phyloP scores from a whole-genome alignment of 1,139 yeast genomes.

The Wickerhamiella infanticola region DNA sequence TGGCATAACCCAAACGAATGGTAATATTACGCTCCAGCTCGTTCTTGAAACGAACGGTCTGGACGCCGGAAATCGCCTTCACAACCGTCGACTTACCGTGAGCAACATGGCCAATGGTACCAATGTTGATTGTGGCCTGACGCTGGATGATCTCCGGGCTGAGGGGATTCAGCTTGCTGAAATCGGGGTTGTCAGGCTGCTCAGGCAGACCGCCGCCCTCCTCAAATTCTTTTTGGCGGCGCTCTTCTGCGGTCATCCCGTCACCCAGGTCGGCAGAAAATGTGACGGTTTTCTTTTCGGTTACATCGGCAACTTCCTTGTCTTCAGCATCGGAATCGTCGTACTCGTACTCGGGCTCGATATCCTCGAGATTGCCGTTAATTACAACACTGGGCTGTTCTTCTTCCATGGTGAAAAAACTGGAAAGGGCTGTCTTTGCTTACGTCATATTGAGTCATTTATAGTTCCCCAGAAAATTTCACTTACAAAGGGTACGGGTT shows the following conservation, averaged over 20 bases:
- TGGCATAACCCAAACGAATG: conserved; percentile 95
- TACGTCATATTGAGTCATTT: not conserved
- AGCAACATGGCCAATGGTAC: conserved; percentile 98
- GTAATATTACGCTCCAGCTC: conserved; percentile 98
- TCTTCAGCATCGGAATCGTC: conserved; percentile 37
- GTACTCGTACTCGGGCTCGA: conserved; percentile 25
- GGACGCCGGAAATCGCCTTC: conserved; percentile 97
- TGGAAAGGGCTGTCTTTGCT: not conserved
- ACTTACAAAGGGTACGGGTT: no score
- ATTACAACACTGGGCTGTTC: conserved; percentile 39
- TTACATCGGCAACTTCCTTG: conserved; percentile 31
- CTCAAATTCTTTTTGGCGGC: conserved; percentile 73
- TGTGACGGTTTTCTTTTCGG: conserved; percentile 57
- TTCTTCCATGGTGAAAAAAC: conserved; percentile 4
- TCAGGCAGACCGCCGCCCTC: conserved; percentile 98
- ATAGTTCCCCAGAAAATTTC: not conserved
- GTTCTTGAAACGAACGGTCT: conserved; percentile 96
- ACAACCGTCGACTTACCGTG: conserved; percentile 99
- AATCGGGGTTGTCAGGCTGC: conserved; percentile 83
- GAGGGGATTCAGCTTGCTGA: conserved; percentile 60
- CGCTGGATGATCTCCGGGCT: conserved; percentile 93
- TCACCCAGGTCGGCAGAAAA: conserved; percentile 51
- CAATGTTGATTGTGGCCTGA: conserved; percentile 98
- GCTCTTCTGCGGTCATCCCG: conserved; percentile 41
- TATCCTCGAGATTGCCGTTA: conserved; percentile 45